Evolutionary conservation across 495 filamentous ascomycete genomes (phyloP), one percentile per base, ranked within the genome.

Genomic region (Letharia lupina): DNA sequence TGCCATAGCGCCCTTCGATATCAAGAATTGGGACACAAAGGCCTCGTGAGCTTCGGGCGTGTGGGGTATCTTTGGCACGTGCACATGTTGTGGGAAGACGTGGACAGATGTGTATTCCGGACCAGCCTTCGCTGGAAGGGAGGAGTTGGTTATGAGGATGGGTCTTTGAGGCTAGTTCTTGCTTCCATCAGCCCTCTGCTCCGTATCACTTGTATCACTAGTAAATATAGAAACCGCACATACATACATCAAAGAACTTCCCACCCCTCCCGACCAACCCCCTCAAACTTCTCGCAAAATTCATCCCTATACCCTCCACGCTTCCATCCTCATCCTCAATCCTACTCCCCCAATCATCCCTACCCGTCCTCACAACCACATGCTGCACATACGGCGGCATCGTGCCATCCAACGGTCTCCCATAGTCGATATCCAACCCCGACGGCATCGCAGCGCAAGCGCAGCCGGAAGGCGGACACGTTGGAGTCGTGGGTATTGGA

Each of bases 371-470:
- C 20, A 97, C 79, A 4, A 98, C 73, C 6, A 97, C 80, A 63
- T 98, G 93, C 68, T 91, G 86, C 23, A 85, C 81, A 73, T 96
- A 94, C n/a, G 79, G 75, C 7, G 89, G 81, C 77, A 96, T 90
- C 6, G 90, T 88, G 23, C 87, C 86, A 70, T 86, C 86, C 56
- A 98, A 74, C 5, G 82, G 76, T 62, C 83, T 86, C 42, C 82
- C 74, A 68, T 82, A 81, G 74, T 97, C 91, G 66, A 97, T 94
- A 18, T 86, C 82, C n/a, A 93, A 76, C 3, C 82, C 85, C 6
- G 80, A 76, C 5, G 91, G 91, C 73, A 87, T 82, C 4, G 83
- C 70, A 3, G 87, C 82, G 74, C 91, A 95, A 18, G 81, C 68
- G 75, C 89, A 93, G 68, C 81, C 88, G 66, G 90, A 83, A 6